Conservation (phyloP, 805 yeast genomes). For the Cyberlindnera mycetangii region DNA sequence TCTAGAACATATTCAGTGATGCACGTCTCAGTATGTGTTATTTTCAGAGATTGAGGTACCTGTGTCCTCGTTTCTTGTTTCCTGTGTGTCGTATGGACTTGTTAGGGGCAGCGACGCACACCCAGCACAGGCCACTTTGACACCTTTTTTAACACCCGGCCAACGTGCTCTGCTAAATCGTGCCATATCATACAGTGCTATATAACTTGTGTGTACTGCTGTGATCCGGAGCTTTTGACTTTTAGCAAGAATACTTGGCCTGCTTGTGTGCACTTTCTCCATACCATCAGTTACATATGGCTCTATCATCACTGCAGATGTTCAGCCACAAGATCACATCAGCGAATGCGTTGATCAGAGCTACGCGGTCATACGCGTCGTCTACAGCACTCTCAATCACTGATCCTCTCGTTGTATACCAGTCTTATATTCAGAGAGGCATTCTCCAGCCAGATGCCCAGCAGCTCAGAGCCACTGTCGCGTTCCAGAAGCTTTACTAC, state of each 20-base stretch:
- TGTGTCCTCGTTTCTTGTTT: too few relatives aligned
- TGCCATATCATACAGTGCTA: background rate
- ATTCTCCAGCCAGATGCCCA: slow-evolving; percentile 49
- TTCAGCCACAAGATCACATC: background rate
- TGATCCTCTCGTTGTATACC: slow-evolving; percentile 61
- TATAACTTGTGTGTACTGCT: too few relatives aligned
- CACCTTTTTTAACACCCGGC: background rate
- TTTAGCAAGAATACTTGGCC: too few relatives aligned
- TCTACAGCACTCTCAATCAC: slow-evolving; percentile 42
- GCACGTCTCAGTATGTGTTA: too few relatives aligned
- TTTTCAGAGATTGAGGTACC: too few relatives aligned
- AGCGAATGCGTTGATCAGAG: background rate
- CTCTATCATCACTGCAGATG: background rate
- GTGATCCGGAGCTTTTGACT: too few relatives aligned
- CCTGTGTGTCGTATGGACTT: background rate
- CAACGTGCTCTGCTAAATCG: background rate
- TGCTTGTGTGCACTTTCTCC: too few relatives aligned
- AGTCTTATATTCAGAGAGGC: slow-evolving; percentile 50
- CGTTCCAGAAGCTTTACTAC: slow-evolving; percentile 57
- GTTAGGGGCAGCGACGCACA: slow-evolving; percentile 4
- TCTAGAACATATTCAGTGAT: too few relatives aligned
- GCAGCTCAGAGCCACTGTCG: slow-evolving; percentile 62
- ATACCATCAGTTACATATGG: too few relatives aligned
- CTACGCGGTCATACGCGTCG: background rate
- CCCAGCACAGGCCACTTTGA: background rate